Evolutionary conservation across 2,329 filamentous ascomycete species (phyloP).

Genomic region (Cladosporium sp.): DNA sequence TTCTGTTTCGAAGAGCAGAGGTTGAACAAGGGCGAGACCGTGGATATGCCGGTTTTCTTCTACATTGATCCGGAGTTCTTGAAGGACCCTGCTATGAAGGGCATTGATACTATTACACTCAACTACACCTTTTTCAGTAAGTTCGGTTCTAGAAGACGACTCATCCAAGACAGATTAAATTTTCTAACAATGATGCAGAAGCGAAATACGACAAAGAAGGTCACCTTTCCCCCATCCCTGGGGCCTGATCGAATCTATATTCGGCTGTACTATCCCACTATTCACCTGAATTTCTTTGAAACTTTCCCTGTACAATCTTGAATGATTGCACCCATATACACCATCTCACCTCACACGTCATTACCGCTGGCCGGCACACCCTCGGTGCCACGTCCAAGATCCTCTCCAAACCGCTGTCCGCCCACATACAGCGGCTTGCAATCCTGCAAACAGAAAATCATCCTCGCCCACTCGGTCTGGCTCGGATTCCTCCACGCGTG

Average conservation of each 20-base stretch:
- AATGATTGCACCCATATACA: too few relatives aligned
- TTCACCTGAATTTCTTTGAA: too few relatives aligned
- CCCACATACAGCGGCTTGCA: constrained; percentile 24
- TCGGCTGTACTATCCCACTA: not conserved
- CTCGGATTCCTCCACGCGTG: constrained; percentile 31
- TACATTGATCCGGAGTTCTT: constrained; percentile 96
- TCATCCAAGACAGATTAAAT: too few relatives aligned
- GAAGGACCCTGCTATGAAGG: constrained; percentile 86
- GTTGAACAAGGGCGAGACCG: constrained; percentile 88
- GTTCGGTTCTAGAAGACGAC: too few relatives aligned
- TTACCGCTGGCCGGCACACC: constrained; percentile 22
- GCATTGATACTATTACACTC: constrained; percentile 89
- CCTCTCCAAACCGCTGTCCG: constrained; percentile 25
- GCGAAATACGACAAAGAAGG: constrained; percentile 81
- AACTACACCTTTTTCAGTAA: constrained; percentile 98
- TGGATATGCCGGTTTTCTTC: constrained; percentile 99
- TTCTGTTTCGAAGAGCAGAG: constrained; percentile 98
- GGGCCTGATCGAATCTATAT: constrained; percentile 15
- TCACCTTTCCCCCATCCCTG: constrained; percentile 55
- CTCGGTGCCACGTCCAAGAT: constrained; percentile 25
- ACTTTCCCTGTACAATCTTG: too few relatives aligned
- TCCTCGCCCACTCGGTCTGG: constrained; percentile 28
- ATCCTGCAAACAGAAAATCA: constrained; percentile 30
- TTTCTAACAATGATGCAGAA: constrained; percentile 50
- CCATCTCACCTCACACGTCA: constrained; percentile 9